Percentiles rank a stretch among this genome's conserved stretches.
phyloP scores from a whole-genome alignment of 176 grass and related monocot genomes.

The Saccharum officinarum region DNA sequence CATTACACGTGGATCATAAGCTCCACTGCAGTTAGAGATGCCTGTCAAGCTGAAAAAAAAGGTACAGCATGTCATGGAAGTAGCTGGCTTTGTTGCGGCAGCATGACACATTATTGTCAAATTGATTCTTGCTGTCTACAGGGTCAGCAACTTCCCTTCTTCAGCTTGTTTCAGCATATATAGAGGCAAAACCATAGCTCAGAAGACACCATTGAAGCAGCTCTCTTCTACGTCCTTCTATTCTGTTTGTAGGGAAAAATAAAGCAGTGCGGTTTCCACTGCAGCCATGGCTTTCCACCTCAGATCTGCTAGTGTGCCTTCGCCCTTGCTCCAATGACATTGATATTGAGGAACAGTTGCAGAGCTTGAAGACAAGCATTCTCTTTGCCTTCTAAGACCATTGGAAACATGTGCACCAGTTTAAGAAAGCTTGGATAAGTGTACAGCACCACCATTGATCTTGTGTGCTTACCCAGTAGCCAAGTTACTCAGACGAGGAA shows the following conservation, averaged over 20 bases:
- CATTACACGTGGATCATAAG: background rate
- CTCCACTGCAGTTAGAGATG: background rate
- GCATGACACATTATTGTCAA: background rate
- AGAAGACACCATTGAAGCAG: background rate
- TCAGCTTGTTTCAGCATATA: background rate
- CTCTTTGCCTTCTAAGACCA: background rate
- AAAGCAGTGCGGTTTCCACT: background rate
- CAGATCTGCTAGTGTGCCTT: constrained; percentile 27
- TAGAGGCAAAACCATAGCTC: background rate
- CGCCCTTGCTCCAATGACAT: background rate
- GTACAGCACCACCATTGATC: too few species aligned
- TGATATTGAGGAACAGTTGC: constrained; percentile 26
- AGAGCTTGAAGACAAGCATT: constrained; percentile 8
- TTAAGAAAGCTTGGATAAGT: too few species aligned
- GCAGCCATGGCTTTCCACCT: constrained; percentile 46
- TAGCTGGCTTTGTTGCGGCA: background rate
- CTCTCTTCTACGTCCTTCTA: background rate
- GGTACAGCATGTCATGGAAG: background rate
- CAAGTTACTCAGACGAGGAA: background rate
- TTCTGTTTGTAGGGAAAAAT: background rate
- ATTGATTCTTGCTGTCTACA: background rate
- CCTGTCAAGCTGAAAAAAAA: background rate
- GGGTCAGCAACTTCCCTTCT: background rate
- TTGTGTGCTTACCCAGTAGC: background rate
- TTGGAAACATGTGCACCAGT: background rate